A percentile compares a stretch with the other conserved stretches of the same genome.
Conservation (phyloP, 331 rosid species). For the Telfairia occidentalis region DNA sequence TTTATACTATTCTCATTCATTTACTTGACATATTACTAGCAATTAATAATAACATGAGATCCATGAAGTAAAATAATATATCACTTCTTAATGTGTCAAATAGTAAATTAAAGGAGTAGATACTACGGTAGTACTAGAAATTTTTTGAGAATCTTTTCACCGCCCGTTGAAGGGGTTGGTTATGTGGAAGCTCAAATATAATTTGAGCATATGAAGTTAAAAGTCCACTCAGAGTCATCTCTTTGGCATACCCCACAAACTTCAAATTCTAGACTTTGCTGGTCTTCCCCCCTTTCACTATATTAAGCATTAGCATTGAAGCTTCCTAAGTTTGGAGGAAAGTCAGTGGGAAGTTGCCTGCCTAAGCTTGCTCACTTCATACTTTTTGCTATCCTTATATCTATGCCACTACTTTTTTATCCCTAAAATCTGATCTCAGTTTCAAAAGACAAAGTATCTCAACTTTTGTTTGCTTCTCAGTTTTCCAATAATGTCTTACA, state of each 20-base stretch:
- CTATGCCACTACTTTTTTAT: background rate
- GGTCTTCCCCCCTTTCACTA: slow-evolving; percentile 11
- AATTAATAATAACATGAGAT: too few species aligned
- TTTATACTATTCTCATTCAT: too few species aligned
- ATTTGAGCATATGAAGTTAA: background rate
- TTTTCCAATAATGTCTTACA: slow-evolving; percentile 35
- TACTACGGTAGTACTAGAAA: too few species aligned
- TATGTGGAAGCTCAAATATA: background rate
- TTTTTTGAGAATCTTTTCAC: background rate
- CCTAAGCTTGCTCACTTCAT: background rate
- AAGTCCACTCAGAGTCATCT: slow-evolving; percentile 51
- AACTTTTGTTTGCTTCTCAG: background rate
- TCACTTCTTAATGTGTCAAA: too few species aligned
- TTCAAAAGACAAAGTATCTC: background rate
- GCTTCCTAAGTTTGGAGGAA: slow-evolving; percentile 57
- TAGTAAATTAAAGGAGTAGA: too few species aligned
- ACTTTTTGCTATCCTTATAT: background rate
- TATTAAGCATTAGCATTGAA: slow-evolving; percentile 31
- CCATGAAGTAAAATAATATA: too few species aligned
- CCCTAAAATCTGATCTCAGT: background rate
- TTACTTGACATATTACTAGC: too few species aligned
- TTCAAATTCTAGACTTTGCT: background rate
- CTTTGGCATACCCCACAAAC: slow-evolving; percentile 27
- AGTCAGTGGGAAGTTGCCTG: slow-evolving; percentile 38
- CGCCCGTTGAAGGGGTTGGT: background rate